A percentile compares a stretch with the other conserved stretches of the same genome.
These are phyloP conservation scores for Pyrenula aspistea DNA, from an alignment of 495 filamentous ascomycete genomes.

Conservation along the genomic window DNA sequence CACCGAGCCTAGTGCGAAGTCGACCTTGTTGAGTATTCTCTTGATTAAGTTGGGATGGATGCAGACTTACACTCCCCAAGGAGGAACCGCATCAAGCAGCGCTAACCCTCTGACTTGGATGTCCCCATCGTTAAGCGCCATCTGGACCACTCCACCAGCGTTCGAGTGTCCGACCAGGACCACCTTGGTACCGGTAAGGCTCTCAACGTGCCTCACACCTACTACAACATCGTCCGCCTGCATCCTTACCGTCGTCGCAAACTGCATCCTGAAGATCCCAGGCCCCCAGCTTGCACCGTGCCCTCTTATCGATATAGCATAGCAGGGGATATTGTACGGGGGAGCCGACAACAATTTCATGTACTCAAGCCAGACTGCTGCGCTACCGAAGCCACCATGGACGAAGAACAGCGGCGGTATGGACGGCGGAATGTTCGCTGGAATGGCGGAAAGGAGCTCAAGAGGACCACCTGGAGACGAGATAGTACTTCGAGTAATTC, in stretches of 20 bases:
- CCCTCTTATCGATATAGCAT: conserved; percentile 35
- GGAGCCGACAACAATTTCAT: conserved; percentile 24
- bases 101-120: conserved; percentile 25
- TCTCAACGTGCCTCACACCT: conserved; percentile 20
- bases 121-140: conserved; percentile 22
- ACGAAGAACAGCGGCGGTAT: conserved; percentile 20
- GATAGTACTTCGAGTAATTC: not conserved
- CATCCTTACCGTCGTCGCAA: conserved; percentile 18
- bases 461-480: not conserved
- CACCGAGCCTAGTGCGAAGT: conserved; percentile 13
- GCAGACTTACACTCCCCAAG: conserved; percentile 29
- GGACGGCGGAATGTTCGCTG: not conserved
- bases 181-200: conserved; percentile 12
- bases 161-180: conserved; percentile 34
- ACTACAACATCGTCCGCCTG: conserved; percentile 29
- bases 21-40: not conserved
- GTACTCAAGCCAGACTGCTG: conserved; percentile 32
- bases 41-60: no score
- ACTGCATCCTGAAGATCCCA: conserved; percentile 22
- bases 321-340: conserved; percentile 22
- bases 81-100: conserved; percentile 26
- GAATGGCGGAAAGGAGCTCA: not conserved
- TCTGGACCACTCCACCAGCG: conserved; percentile 32
- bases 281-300: conserved; percentile 38
- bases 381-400: conserved; percentile 36